phyloP scores from a whole-genome alignment of 192 early-diverging fungal genomes.

The Funneliformis mosseae region DNA sequence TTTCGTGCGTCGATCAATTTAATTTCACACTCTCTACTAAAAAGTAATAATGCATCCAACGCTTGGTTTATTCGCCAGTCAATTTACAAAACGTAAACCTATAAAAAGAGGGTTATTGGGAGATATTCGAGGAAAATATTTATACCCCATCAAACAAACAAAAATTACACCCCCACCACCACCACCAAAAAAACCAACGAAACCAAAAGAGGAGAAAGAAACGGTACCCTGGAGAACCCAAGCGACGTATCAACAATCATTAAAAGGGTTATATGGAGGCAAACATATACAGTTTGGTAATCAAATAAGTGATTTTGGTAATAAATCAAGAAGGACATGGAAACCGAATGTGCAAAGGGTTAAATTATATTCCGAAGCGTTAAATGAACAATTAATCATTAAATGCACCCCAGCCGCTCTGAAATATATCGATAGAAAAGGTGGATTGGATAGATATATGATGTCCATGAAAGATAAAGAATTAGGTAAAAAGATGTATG shows the following conservation, averaged over 20 bases:
- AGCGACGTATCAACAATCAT: conserved; percentile 53
- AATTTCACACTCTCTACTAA: background rate
- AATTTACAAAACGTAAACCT: background rate
- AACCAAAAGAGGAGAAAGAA: background rate
- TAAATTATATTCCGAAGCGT: conserved; percentile 64
- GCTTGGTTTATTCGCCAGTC: background rate
- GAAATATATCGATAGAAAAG: conserved; percentile 82
- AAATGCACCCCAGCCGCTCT: conserved; percentile 69
- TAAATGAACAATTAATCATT: conserved; percentile 57
- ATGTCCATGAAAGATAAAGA: conserved; percentile 69
- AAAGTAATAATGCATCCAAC: conserved; percentile 11
- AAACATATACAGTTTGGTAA: conserved; percentile 65
- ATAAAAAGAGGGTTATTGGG: conserved; percentile 1
- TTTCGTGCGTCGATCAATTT: too few species aligned
- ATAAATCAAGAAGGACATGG: conserved; percentile 78
- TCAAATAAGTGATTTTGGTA: conserved; percentile 64
- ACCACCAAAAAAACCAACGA: background rate
- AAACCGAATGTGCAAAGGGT: conserved; percentile 75
- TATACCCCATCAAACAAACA: background rate
- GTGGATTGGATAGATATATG: conserved; percentile 77
- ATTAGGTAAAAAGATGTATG: conserved; percentile 42
- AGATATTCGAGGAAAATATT: background rate
- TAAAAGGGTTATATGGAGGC: conserved; percentile 62
- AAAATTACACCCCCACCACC: background rate
- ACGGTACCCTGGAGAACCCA: background rate